Conservation (phyloP, 2,329 filamentous ascomycete genomes). For the Neonectria coccinea region DNA sequence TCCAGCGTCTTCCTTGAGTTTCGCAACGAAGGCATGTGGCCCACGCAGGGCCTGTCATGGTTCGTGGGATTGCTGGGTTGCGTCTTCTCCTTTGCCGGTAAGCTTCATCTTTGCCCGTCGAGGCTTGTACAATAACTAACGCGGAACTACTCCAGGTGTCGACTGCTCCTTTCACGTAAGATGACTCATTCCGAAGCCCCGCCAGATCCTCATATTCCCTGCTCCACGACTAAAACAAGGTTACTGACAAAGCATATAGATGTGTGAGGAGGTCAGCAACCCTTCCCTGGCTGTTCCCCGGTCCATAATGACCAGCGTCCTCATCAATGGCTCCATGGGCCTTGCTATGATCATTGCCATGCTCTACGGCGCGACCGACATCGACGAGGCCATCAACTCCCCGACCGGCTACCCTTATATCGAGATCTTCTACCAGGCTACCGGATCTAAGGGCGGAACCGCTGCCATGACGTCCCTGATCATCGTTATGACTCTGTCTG, state of each 20-base stretch:
- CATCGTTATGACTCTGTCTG: constrained; percentile 40
- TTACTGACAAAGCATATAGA: constrained; percentile 20
- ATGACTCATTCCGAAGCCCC: not conserved
- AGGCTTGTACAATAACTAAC: constrained; percentile 4
- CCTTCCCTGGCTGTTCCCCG: constrained; percentile 38
- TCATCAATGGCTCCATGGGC: constrained; percentile 37
- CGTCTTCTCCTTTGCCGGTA: constrained; percentile 42
- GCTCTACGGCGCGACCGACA: constrained; percentile 40
- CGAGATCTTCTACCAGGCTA: constrained; percentile 42
- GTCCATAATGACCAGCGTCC: constrained; percentile 41
- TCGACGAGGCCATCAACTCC: constrained; percentile 36
- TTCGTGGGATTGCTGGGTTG: constrained; percentile 41
- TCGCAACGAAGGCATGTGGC: constrained; percentile 39
- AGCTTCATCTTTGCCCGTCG: not conserved
- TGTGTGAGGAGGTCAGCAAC: constrained; percentile 42
- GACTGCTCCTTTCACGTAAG: constrained; percentile 43
- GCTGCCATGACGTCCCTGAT: constrained; percentile 37
- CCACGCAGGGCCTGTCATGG: constrained; percentile 38
- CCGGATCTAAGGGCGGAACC: constrained; percentile 34
- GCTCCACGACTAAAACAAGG: rapidly evolving
- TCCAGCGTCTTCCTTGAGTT: constrained; percentile 48
- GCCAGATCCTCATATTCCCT: not conserved
- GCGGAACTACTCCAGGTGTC: constrained; percentile 22
- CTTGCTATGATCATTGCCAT: constrained; percentile 42
- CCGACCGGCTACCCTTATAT: constrained; percentile 42